Percentiles rank a stretch among this genome's conserved stretches.
Evolutionary conservation across 2,329 filamentous ascomycete species (phyloP).

Genomic region (Colletotrichum trifolii): DNA sequence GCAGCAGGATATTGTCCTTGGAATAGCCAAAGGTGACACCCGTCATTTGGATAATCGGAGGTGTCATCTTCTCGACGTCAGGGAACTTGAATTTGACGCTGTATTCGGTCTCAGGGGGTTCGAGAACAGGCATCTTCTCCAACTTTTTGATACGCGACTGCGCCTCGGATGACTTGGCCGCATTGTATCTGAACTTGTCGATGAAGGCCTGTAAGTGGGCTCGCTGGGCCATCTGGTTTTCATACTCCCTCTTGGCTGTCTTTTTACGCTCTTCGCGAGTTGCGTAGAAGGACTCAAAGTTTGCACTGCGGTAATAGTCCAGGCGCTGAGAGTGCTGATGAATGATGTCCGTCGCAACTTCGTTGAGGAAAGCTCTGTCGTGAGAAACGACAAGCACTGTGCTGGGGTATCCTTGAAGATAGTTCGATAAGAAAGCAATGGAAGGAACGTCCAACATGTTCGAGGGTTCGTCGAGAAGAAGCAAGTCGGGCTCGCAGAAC

Average conservation of each 20-base stretch:
- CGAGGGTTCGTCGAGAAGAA: constrained; percentile 97
- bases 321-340: constrained; percentile 97
- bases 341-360: constrained; percentile 98
- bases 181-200: constrained; percentile 99
- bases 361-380: constrained; percentile 98
- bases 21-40: constrained; percentile 91
- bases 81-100: constrained; percentile 97
- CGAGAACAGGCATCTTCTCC: constrained; percentile 93
- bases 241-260: constrained; percentile 95
- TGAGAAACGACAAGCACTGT: constrained; percentile 97
- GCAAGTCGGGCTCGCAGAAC: constrained; percentile 96
- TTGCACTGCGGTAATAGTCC: constrained; percentile 98
- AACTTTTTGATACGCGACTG: constrained; percentile 99
- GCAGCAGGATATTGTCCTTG: constrained; percentile 81
- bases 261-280: constrained; percentile 98
- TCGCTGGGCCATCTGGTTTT: constrained; percentile 95
- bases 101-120: constrained; percentile 92
- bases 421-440: constrained; percentile 96
- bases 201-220: constrained; percentile 98
- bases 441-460: constrained; percentile 99
- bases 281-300: constrained; percentile 97
- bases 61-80: constrained; percentile 96
- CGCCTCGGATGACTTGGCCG: constrained; percentile 97
- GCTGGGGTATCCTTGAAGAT: constrained; percentile 92
- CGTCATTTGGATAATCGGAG: constrained; percentile 97